Evolutionary conservation across 208 protist genomes (phyloP), one percentile per base, ranked within the genome.

Genomic region (Phytomonas sp.): DNA sequence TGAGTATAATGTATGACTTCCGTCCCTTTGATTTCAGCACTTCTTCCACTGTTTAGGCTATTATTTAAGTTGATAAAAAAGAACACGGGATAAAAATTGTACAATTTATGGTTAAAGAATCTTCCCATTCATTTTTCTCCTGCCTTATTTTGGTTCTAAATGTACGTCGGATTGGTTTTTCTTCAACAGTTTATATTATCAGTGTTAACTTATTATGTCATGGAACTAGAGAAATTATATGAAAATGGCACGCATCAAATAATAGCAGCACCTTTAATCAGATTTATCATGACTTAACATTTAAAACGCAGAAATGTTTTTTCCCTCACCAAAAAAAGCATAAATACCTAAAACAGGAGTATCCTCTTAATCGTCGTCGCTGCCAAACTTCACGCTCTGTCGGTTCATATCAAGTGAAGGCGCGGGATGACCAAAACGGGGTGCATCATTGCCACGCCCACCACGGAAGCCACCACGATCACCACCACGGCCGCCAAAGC

Each of bases 351-450:
- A 56, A 11, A 26, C 56, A n/a, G n/a, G 20, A 64, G 13, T 23
- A 20, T 28, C 20, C 23, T 23, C 11, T 74, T 85, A 85, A 36
- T 87, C 83, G 70, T 84, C 83, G 65, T 95, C 89, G 67, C 86
- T 92, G 68, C 84, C 85, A 61, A 92, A 83, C 75, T 88, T 92
- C 17, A 78, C 77, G 70, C 75, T 92, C 65, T 81, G 78, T 51
- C 79, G 72, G 59, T 82, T 81, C 61, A 61, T 69, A 23, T 74
- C 77, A 23, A 95, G 78, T 30, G 77, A 71, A 29, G 86, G 80
- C 5, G 82, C 60, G 46, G 81, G 69, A 67, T 71, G 73, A 46
- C 89, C 89, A 62, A 92, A 89, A 75, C 77, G 76, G 62, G 84
- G 79, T 26, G 84, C 80, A n/a, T 76, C 80, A 68, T 82, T 85